phyloP scores from a whole-genome alignment of 1,139 yeast species.

The Eremothecium sinecaudum region DNA sequence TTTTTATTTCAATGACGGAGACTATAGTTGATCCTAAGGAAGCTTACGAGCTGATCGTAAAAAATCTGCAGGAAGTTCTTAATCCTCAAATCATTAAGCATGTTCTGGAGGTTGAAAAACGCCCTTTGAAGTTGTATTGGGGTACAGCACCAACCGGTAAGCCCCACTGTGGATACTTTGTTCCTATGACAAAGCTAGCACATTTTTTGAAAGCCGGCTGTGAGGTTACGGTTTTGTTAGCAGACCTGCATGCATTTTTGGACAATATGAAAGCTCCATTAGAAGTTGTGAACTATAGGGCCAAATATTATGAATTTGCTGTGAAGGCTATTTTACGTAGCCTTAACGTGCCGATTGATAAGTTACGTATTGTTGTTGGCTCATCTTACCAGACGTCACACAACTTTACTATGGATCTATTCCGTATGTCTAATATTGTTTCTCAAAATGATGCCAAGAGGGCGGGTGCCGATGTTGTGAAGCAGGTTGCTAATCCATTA shows the following conservation, averaged over 20 bases:
- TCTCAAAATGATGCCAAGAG: slow-evolving; percentile 95
- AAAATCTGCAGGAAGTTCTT: slow-evolving; percentile 82
- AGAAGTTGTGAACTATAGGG: slow-evolving; percentile 83
- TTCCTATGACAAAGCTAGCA: slow-evolving; percentile 93
- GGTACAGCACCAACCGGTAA: slow-evolving; percentile 95
- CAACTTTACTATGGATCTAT: slow-evolving; percentile 80
- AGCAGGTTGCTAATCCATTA: slow-evolving; percentile 90
- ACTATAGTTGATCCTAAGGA: slow-evolving; percentile 41
- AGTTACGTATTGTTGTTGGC: slow-evolving; percentile 74
- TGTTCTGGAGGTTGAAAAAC: slow-evolving; percentile 67
- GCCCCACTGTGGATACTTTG: slow-evolving; percentile 98
- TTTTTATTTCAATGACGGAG: slow-evolving; percentile 8
- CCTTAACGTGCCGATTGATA: slow-evolving; percentile 86
- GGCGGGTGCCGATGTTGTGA: slow-evolving; percentile 99
- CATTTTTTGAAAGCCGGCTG: slow-evolving; percentile 94
- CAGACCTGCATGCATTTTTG: slow-evolving; percentile 95
- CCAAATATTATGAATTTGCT: slow-evolving; percentile 74
- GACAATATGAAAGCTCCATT: slow-evolving; percentile 98
- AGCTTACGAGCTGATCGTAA: slow-evolving; percentile 69
- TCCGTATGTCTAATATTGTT: slow-evolving; percentile 70
- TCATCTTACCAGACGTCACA: slow-evolving; percentile 75
- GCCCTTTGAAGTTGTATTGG: slow-evolving; percentile 89
- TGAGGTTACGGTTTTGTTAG: slow-evolving; percentile 82
- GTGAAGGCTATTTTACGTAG: slow-evolving; percentile 78
- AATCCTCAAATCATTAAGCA: slow-evolving; percentile 83